phyloP scores from a whole-genome alignment of 805 yeast genomes.

The Ogataea pini region DNA sequence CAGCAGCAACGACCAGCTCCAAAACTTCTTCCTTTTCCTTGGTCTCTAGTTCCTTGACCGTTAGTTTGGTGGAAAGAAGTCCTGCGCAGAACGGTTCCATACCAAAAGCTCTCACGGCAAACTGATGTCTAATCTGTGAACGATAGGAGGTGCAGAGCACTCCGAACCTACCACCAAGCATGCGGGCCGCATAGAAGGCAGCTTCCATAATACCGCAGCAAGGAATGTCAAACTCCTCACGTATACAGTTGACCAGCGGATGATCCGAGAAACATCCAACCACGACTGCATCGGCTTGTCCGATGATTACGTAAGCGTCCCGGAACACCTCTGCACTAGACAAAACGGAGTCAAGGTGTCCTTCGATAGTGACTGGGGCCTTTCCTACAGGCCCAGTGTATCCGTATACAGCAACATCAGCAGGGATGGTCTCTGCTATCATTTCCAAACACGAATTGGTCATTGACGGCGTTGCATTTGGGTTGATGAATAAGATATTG shows the following conservation, averaged over 20 bases:
- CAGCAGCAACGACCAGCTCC: constrained; percentile 29
- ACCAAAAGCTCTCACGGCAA: constrained; percentile 33
- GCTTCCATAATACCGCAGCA: constrained; percentile 39
- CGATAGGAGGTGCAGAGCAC: constrained; percentile 35
- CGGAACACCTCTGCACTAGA: constrained; percentile 35
- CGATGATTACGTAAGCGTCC: constrained; percentile 31
- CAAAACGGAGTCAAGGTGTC: constrained; percentile 37
- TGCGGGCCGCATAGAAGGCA: constrained; percentile 34
- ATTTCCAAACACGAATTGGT: constrained; percentile 35
- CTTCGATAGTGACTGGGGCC: constrained; percentile 35
- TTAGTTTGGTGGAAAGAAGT: constrained; percentile 33
- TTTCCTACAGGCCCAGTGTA: constrained; percentile 32
- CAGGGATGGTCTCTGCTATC: constrained; percentile 31
- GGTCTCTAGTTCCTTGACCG: constrained; percentile 35
- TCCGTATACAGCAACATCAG: constrained; percentile 34
- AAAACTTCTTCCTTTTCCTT: constrained; percentile 35
- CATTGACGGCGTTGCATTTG: constrained; percentile 35
- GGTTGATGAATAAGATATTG: constrained; percentile 34
- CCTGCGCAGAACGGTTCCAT: constrained; percentile 36
- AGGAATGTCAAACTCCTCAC: constrained; percentile 38
- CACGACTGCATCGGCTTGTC: constrained; percentile 34
- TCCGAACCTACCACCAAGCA: constrained; percentile 37
- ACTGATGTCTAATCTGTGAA: constrained; percentile 36
- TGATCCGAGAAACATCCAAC: constrained; percentile 41
- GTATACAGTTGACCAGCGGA: constrained; percentile 36